A percentile compares a stretch with the other conserved stretches of the same genome.
phyloP scores from a whole-genome alignment of 2,329 filamentous ascomycete genomes.

The Trichophyton simii region DNA sequence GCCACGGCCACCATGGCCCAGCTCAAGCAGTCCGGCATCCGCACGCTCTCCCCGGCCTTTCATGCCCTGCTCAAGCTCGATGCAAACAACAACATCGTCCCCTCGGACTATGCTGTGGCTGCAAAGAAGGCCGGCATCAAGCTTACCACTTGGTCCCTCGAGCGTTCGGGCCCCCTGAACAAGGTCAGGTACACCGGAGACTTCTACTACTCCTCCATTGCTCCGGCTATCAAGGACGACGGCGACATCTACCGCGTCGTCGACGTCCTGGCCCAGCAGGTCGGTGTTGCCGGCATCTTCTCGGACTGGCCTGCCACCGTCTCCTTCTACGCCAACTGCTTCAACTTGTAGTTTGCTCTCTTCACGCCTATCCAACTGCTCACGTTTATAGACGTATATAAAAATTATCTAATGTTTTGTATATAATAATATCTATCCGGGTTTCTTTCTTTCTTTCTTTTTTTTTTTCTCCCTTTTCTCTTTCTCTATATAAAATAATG shows the following conservation, averaged over 20 bases:
- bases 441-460: too few species aligned
- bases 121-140: conserved; percentile 51
- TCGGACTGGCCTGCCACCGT: conserved; percentile 57
- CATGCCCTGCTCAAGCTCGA: conserved; percentile 47
- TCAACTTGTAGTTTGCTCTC: conserved; percentile 27
- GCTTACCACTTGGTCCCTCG: conserved; percentile 57
- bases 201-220: conserved; percentile 44
- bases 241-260: conserved; percentile 56
- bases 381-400: neutral
- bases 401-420: neutral
- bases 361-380: too few species aligned
- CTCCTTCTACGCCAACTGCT: conserved; percentile 61
- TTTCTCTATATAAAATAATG: neutral
- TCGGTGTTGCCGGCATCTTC: conserved; percentile 52
- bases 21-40: conserved; percentile 47
- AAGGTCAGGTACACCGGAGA: conserved; percentile 38
- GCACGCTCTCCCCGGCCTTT: conserved; percentile 51
- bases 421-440: neutral
- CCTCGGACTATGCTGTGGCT: conserved; percentile 49
- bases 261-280: conserved; percentile 49
- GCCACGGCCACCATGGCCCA: conserved; percentile 45
- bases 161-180: conserved; percentile 50
- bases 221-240: conserved; percentile 46
- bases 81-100: conserved; percentile 38
- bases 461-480: too few species aligned